Base-by-base conservation (phyloP, 179 eudicot species). In the Silene coronaria region DNA sequence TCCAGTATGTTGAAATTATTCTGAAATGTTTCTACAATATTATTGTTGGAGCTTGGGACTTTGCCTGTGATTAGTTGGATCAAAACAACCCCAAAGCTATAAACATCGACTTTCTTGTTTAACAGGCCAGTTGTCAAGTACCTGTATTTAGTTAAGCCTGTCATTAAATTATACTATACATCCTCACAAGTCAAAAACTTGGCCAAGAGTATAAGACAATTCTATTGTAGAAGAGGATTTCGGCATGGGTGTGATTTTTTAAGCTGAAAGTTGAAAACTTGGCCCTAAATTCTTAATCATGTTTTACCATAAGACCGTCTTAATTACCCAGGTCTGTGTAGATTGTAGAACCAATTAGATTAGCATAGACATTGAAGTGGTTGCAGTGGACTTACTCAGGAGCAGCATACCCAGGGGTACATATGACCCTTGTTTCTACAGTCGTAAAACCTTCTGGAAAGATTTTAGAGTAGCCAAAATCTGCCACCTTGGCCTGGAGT, bases 401-500 rank as follows among this genome's bases (percentile, higher is more conserved):
- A 76, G 72, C 77, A 61, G 61, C 57, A 24, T 76, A 80, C 13
- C 80, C 80, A 5, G 28, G 70, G 10, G 80, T 64, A 10, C 71
- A 78, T 4, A 72, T 62, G 11, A 80, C 74, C 4, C 57, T 46
- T 3, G 80, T 72, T 46, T 14, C 2, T 46, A 65, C 10, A 34
- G 17, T 14, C 12, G 72, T 16, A 5, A 34, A 22, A 7, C 9
- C 2, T 14, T 55, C 77, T 3, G 45, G 73, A 30, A 53, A 51
- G 22, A 70, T 60, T 6, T 30, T 77, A 1, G 81, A 74, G 27
- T 66, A 27, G 0, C 78, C 76, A 45, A 81, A 81, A 67, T 74
- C 81, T 57, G 81, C 53, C 10, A 82, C 57, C 46, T 79, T 82
- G 4, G 80, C 80, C 5, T 58, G 63, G 8, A 55, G 63, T 5